Evolutionary conservation across 176 grass and related monocot species (phyloP).

Genomic region (Calamus simplicifolius): DNA sequence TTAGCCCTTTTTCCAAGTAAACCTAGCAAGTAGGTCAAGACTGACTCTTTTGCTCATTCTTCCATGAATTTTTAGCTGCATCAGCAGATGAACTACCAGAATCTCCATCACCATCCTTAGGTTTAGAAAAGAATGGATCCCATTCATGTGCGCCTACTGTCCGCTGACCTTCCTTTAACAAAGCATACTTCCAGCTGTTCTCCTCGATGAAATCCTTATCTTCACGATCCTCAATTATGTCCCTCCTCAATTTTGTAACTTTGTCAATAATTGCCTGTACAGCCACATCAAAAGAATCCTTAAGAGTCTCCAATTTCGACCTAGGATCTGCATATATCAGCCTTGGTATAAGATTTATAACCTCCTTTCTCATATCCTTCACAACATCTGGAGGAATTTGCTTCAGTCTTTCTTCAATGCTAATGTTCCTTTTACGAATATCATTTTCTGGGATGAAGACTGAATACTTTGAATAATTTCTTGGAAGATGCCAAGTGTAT

Average conservation of each 20-base stretch:
- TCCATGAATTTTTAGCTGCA: constrained; percentile 86
- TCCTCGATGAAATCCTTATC: constrained; percentile 85
- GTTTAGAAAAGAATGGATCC: constrained; percentile 98
- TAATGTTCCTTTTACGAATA: constrained; percentile 42
- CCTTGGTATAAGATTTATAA: constrained; percentile 78
- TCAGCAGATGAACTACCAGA: constrained; percentile 39
- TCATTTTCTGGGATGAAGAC: constrained; percentile 86
- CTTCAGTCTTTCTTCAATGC: constrained; percentile 63
- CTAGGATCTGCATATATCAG: constrained; percentile 92
- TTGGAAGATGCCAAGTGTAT: constrained; percentile 92
- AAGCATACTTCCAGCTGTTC: constrained; percentile 87
- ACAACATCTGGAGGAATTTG: constrained; percentile 44
- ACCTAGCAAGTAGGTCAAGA: constrained; percentile 20
- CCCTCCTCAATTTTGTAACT: constrained; percentile 74
- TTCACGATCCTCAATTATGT: constrained; percentile 52
- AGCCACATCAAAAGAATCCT: constrained; percentile 86
- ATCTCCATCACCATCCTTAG: constrained; percentile 61
- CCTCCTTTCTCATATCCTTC: constrained; percentile 77
- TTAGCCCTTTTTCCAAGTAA: constrained; percentile 15
- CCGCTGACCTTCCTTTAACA: constrained; percentile 61
- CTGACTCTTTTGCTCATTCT: constrained; percentile 53
- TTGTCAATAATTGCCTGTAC: constrained; percentile 69
- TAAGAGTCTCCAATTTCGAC: constrained; percentile 75
- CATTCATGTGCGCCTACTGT: constrained; percentile 68
- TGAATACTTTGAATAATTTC: constrained; percentile 85